These are phyloP conservation scores for Puccinia hordei DNA, from an alignment of 1,284 basidiomycete species.

Conservation along the genomic window DNA sequence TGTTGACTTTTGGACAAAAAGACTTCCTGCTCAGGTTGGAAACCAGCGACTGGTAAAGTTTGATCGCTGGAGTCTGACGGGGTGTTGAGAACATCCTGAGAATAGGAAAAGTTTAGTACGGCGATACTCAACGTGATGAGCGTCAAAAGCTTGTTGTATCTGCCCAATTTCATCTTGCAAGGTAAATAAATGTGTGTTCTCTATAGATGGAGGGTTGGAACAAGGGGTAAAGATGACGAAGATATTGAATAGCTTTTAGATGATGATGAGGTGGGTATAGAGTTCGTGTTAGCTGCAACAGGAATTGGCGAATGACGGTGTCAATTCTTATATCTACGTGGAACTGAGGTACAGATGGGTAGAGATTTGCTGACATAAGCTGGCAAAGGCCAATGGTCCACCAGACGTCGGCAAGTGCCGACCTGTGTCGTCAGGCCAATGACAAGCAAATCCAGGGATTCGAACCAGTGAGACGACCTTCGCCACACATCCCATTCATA, in stretches of 20 bases:
- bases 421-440: not conserved
- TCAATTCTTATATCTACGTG: too few relatives aligned
- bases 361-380: not conserved
- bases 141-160: slow-evolving; percentile 18
- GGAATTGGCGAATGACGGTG: too few relatives aligned
- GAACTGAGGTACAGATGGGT: too few relatives aligned
- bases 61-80: slow-evolving; percentile 1
- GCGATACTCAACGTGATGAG: slow-evolving; percentile 32
- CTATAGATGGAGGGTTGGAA: not conserved
- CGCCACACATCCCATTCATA: not conserved
- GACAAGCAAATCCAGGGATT: not conserved
- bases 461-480: not conserved
- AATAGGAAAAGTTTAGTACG: slow-evolving; percentile 17
- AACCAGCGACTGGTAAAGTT: slow-evolving; percentile 27
- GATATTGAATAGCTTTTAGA: not conserved
- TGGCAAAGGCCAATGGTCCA: not conserved
- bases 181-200: not conserved
- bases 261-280: not conserved
- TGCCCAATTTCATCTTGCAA: slow-evolving; percentile 29
- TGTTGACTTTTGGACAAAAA: slow-evolving; percentile 42
- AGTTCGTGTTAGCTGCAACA: too few relatives aligned
- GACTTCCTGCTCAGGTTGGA: slow-evolving; percentile 48
- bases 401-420: not conserved
- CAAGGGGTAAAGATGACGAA: not conserved
- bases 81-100: slow-evolving; percentile 4